Evolutionary conservation across 495 filamentous ascomycete species (phyloP), one percentile per base, ranked within the genome.

Genomic region (Aspergillus incahuasiensis): DNA sequence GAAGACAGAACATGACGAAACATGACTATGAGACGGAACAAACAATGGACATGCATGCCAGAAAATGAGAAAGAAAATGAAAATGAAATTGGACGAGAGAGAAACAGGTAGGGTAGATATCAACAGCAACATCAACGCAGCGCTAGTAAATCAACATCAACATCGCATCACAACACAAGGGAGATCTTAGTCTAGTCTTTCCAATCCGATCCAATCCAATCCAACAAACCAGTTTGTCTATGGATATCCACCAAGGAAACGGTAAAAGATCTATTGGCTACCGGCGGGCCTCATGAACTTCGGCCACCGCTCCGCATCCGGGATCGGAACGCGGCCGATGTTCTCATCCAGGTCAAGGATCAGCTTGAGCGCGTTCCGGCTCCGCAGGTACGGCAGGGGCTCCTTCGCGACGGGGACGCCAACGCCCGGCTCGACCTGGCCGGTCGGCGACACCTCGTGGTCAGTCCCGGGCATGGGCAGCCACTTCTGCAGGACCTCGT

Each of bases 281-380:
- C 72, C 58, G 7, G 49, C 57, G 15, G 49, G 52, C 56, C 64
- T 70, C 34, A 74, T 53, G 59, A 72, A 65, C 57, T 70, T 73
- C 40, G 71, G 74, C 71, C 73, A 75, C 38, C 66, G 72, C 58
- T 78, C 73, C 42, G 76, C 70, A 20, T 75, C 67, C 16, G 83
- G 86, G 54, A 85, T 67, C 67, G 76, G 81, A 55, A 82, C 65
- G 39, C 82, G 78, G 19, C 92, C 92, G 69, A 98, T 95, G 58
- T 92, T 84, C 74, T 91, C 84, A 62, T 98, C 92, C 48, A 98
- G 74, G 66, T 98, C 94, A 30, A 98, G 81, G 61, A 98, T 90
- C 57, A 97, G 87, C 79, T 96, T 97, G 61, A 98, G 73, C n/a
- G 95, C 94, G 62, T 97, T 97, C 50, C 91, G 75, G 66, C 88